These are phyloP conservation scores for Clarireedia homoeocarpa DNA, from an alignment of 2,329 filamentous ascomycete species.

Conservation along the genomic window DNA sequence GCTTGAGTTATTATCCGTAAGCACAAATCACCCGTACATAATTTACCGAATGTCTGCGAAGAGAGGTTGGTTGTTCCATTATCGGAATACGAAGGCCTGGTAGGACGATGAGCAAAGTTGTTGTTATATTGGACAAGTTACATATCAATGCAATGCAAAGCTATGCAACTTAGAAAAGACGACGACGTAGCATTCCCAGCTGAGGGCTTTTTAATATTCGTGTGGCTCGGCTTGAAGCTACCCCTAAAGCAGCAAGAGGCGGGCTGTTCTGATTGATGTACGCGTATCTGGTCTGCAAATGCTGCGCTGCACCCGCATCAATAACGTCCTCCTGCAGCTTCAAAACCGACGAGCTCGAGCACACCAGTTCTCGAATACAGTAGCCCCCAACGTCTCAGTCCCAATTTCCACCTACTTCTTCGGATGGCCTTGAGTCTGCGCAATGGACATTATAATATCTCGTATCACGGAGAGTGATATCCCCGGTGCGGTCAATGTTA, in stretches of 20 bases:
- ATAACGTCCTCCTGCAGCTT: no score
- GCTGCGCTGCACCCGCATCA: no score
- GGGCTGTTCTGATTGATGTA: no score
- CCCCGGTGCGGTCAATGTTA: constrained; percentile 53
- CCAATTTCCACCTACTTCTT: neutral
- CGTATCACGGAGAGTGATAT: constrained; percentile 52
- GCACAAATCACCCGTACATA: no score
- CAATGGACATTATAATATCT: constrained; percentile 46
- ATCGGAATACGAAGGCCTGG: neutral
- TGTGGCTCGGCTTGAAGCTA: no score
- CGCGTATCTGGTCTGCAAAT: no score
- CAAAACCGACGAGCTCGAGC: no score
- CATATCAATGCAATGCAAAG: neutral
- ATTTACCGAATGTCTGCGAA: neutral
- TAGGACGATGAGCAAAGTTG: neutral
- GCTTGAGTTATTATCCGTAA: no score
- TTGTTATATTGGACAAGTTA: neutral
- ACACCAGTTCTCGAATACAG: no score
- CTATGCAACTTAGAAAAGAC: neutral
- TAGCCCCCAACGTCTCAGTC: neutral
- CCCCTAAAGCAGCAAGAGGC: no score
- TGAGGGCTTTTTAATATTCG: no score
- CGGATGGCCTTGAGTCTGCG: neutral
- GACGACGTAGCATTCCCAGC: no score
- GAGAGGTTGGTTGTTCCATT: neutral